Evolutionary conservation across 768 basidiomycete genomes (phyloP).

Genomic region (Porpolomopsis calyptriformis): DNA sequence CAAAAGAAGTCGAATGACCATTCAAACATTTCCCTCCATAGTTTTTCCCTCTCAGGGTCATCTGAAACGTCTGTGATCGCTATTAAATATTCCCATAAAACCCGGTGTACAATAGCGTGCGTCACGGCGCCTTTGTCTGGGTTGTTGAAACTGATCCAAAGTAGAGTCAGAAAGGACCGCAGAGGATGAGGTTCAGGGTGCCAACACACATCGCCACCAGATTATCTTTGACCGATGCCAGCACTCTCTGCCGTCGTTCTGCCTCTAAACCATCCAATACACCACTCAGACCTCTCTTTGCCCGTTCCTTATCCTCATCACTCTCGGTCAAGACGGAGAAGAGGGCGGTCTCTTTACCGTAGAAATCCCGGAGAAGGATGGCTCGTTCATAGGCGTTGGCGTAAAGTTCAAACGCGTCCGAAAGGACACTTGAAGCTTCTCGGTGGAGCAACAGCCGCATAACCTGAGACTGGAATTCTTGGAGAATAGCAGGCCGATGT

Average conservation of each 20-base stretch:
- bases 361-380: conserved; percentile 76
- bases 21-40: conserved; percentile 73
- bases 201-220: conserved; percentile 57
- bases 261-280: conserved; percentile 53
- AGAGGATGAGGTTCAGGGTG: conserved; percentile 3
- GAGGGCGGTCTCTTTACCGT: conserved; percentile 76
- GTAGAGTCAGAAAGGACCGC: not conserved
- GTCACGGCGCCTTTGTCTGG: conserved; percentile 82
- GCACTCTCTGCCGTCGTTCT: conserved; percentile 56
- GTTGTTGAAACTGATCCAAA: conserved; percentile 64
- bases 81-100: conserved; percentile 74
- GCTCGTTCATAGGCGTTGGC: conserved; percentile 77
- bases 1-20: conserved; percentile 34
- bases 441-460: conserved; percentile 73
- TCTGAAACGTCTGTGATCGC: conserved; percentile 49
- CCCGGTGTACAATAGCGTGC: conserved; percentile 81
- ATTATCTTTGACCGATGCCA: conserved; percentile 63
- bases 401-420: conserved; percentile 84
- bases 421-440: conserved; percentile 73
- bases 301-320: conserved; percentile 50
- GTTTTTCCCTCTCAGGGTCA: conserved; percentile 59
- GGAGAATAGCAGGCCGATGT: conserved; percentile 65
- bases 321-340: conserved; percentile 50
- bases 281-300: conserved; percentile 57
- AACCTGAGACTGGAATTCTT: conserved; percentile 68